Evolutionary conservation across 2,329 filamentous ascomycete species (phyloP), one percentile per base, ranked within the genome.

Genomic region (Penicillium polonicum): DNA sequence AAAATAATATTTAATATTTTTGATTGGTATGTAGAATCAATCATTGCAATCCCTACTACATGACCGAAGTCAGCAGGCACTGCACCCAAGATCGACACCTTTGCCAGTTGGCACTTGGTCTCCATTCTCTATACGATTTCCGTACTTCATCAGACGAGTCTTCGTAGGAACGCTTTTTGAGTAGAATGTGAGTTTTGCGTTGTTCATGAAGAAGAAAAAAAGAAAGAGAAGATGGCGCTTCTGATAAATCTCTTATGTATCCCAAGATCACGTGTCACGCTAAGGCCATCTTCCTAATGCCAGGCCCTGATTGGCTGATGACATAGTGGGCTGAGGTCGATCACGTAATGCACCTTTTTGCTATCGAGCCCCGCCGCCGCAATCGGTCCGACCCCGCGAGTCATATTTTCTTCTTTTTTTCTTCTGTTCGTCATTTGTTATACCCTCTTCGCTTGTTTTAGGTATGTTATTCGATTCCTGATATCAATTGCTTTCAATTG

Each of bases 81-180:
- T 81, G 81, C 81, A 83, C 81, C 81, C 81, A 83, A 82, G 80
- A 83, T 79, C 80, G 73, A 79, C 76, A 74, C 72, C 70, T 69
- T 72, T 67, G 56, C 50, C 57, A 55, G 60, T 65, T 61, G 55
- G 62, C 65, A 73, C 69, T 77, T 74, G 66, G 65, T 82, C 80
- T 83, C 75, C 80, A 82, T 82, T 80, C 79, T 77, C 74, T 78
- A 77, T 75, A 82, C 80, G 80, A 81, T 82, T 82, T 82, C 80
- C 80, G 73, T 80, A 75, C 78, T 77, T 83, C 81, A 82, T 83
- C 75, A 79, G 78, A 75, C 71, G 57, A 68, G 74, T 76, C 81
- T 79, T 80, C 78, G 76, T 74, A 77, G 80, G 81, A 83, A 83
- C 80, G 80, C 80, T 82, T 83, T 83, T 80, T 68, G 68, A 70